Percentiles rank a stretch among this genome's conserved stretches.
These are phyloP conservation scores for Ophiorrhiza pumila DNA, from an alignment of 257 asterid species.

Conservation along the genomic window DNA sequence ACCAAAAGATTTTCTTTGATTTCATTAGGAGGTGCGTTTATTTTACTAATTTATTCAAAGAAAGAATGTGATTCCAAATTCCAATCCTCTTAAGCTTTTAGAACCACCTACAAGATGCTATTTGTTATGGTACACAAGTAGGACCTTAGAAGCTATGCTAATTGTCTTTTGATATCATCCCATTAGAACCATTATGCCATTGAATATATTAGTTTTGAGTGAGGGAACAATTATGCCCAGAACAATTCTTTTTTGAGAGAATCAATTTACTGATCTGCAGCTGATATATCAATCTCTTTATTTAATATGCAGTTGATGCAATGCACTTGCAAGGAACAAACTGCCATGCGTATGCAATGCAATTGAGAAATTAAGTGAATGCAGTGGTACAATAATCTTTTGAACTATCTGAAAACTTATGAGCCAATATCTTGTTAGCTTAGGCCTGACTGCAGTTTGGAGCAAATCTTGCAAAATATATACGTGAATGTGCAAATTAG, in stretches of 20 bases:
- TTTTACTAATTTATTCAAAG: neutral
- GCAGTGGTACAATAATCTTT: no score
- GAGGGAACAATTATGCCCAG: no score
- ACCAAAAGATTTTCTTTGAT: neutral
- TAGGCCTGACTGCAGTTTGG: no score
- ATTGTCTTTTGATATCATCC: constrained; percentile 4
- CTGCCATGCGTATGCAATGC: no score
- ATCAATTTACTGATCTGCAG: neutral
- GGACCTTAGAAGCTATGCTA: constrained; percentile 6
- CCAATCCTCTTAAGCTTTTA: neutral
- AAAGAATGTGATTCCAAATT: constrained; percentile 19
- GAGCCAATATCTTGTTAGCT: no score
- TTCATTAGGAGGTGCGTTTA: neutral
- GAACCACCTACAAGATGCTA: constrained; percentile 14
- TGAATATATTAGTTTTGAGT: neutral
- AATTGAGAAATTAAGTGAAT: no score
- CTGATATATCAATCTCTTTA: no score
- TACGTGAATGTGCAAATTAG: neutral
- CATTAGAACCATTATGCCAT: neutral
- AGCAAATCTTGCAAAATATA: neutral
- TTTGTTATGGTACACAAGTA: neutral
- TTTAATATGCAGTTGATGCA: no score
- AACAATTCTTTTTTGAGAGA: no score
- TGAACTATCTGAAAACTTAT: no score
- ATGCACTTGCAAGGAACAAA: no score